These are phyloP conservation scores for Globisporangium acanthophoron DNA, from an alignment of 352 stramenopile species.

Conservation along the genomic window DNA sequence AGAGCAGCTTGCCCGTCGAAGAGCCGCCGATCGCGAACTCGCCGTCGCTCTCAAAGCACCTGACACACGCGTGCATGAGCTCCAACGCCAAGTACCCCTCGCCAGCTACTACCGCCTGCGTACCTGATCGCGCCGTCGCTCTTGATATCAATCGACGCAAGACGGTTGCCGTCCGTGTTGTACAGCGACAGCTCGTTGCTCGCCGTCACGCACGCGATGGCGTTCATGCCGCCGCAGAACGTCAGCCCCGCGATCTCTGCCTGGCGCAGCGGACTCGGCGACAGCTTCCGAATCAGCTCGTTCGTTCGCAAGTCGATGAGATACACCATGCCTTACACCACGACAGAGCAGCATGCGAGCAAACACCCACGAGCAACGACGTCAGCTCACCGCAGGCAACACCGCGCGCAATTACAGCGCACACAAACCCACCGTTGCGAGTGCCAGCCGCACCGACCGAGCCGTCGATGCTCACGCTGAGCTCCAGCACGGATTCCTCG, in stretches of 20 bases:
- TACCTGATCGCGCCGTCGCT: slow-evolving; percentile 59
- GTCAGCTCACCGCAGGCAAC: too few species aligned
- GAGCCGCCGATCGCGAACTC: slow-evolving; percentile 73
- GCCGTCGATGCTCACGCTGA: slow-evolving; percentile 69
- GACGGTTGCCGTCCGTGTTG: slow-evolving; percentile 50
- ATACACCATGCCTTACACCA: slow-evolving; percentile 29
- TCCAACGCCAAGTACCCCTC: too few species aligned
- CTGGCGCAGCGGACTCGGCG: slow-evolving; percentile 44
- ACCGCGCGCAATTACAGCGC: too few species aligned
- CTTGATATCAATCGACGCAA: slow-evolving; percentile 51
- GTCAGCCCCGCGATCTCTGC: slow-evolving; percentile 56
- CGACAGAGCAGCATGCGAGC: too few species aligned
- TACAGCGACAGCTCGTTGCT: slow-evolving; percentile 74
- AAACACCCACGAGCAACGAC: too few species aligned
- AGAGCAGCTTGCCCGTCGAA: slow-evolving; percentile 66
- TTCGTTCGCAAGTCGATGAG: slow-evolving; percentile 64
- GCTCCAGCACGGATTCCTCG: slow-evolving; percentile 57
- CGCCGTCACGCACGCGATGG: slow-evolving; percentile 56
- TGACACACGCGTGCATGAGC: slow-evolving; percentile 8
- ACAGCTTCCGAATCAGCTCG: slow-evolving; percentile 57
- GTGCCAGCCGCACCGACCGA: slow-evolving; percentile 53
- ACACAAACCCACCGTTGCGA: slow-evolving; percentile 25
- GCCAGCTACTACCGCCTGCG: not conserved
- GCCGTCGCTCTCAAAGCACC: slow-evolving; percentile 75
- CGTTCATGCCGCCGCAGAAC: slow-evolving; percentile 49